These are phyloP conservation scores for Colletotrichum horii DNA, from an alignment of 2,329 filamentous ascomycete genomes.

Conservation along the genomic window DNA sequence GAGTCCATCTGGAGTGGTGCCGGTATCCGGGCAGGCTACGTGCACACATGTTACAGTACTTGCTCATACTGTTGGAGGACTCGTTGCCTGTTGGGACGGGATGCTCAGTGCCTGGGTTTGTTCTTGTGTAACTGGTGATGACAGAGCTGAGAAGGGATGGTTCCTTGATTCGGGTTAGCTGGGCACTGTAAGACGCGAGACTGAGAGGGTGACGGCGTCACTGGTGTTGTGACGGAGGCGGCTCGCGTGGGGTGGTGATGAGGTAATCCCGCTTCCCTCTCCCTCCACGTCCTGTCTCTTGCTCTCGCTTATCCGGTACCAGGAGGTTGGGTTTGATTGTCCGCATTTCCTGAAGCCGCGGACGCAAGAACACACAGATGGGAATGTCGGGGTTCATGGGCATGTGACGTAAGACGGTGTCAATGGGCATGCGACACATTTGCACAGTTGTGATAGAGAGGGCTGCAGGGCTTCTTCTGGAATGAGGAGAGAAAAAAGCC, in stretches of 20 bases:
- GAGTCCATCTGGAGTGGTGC: not conserved
- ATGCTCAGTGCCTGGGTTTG: not conserved
- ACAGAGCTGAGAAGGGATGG: not conserved
- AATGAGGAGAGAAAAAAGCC: not conserved
- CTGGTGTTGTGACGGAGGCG: slow-evolving; percentile 1
- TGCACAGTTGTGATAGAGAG: not conserved
- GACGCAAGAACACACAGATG: not conserved
- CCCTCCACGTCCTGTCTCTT: not conserved
- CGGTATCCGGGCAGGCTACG: not conserved
- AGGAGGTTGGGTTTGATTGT: not conserved
- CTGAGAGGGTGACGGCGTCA: not conserved
- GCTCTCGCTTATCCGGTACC: not conserved
- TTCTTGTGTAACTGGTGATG: not conserved
- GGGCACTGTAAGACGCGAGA: not conserved
- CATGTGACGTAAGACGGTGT: not conserved
- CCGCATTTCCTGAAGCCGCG: not conserved
- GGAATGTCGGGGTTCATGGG: not conserved
- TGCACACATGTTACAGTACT: not conserved
- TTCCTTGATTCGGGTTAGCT: slow-evolving; percentile 4
- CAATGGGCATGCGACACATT: not conserved
- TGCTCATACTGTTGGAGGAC: not conserved
- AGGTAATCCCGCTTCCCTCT: slow-evolving; percentile 8
- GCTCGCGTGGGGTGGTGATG: not conserved
- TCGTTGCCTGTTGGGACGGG: not conserved
- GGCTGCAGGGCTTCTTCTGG: not conserved